Percentiles rank a stretch among this genome's conserved stretches.
These are phyloP conservation scores for Plasmodium relictum DNA, from an alignment of 169 alveolate genomes.

Conservation along the genomic window DNA sequence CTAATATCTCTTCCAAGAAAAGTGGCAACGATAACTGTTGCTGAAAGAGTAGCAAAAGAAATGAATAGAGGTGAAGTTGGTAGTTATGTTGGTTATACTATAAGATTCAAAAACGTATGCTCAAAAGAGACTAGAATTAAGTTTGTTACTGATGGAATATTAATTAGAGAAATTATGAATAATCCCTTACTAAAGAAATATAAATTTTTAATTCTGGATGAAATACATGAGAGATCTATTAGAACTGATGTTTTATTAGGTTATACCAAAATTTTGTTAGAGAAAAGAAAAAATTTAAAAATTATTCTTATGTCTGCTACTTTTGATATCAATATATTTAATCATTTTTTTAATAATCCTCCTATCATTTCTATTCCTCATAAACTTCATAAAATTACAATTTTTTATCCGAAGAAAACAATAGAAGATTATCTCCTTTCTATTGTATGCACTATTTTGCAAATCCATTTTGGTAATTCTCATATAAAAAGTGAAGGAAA, in stretches of 20 bases:
- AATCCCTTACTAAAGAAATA: slow-evolving; percentile 88
- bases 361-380: slow-evolving; percentile 71
- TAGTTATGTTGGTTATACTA: slow-evolving; percentile 92
- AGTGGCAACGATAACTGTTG: slow-evolving; percentile 94
- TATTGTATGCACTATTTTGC: slow-evolving; percentile 82
- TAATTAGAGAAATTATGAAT: slow-evolving; percentile 93
- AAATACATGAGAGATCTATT: slow-evolving; percentile 96
- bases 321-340: slow-evolving; percentile 88
- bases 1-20: slow-evolving; percentile 93
- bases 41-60: slow-evolving; percentile 91
- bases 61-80: slow-evolving; percentile 90
- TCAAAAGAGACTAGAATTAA: slow-evolving; percentile 91
- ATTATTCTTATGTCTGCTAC: slow-evolving; percentile 96
- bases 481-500: slow-evolving; percentile 2
- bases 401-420: slow-evolving; percentile 85
- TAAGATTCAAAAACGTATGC: slow-evolving; percentile 92
- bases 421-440: slow-evolving; percentile 89
- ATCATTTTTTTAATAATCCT: slow-evolving; percentile 85
- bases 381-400: slow-evolving; percentile 78
- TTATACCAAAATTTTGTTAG: slow-evolving; percentile 86
- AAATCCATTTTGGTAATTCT: slow-evolving; percentile 85
- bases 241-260: slow-evolving; percentile 95
- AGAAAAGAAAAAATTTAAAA: slow-evolving; percentile 89
- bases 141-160: slow-evolving; percentile 96
- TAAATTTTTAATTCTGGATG: slow-evolving; percentile 93